Evolutionary conservation across 257 asterid species (phyloP).

Genomic region (Paulownia fortunei): DNA sequence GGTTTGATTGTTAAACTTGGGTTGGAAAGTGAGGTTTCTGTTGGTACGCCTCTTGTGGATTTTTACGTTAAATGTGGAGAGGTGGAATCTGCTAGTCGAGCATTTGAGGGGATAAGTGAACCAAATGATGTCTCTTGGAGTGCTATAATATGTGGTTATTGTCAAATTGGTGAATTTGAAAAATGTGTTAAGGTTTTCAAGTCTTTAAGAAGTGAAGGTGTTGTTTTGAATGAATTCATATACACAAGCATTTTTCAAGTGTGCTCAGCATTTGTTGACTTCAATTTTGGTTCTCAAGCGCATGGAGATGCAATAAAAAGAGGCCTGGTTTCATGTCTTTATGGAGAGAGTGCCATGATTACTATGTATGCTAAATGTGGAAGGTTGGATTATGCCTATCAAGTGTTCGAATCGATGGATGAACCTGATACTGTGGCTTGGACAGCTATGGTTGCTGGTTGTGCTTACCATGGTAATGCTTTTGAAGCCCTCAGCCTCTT

Average conservation of each 20-base stretch:
- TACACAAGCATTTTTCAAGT: slow-evolving; percentile 64
- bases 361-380: slow-evolving; percentile 69
- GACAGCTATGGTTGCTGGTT: slow-evolving; percentile 62
- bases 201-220: slow-evolving; percentile 47
- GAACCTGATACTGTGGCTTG: slow-evolving; percentile 57
- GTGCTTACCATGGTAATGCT: slow-evolving; percentile 58
- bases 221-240: slow-evolving; percentile 47
- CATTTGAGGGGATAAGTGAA: slow-evolving; percentile 47
- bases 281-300: slow-evolving; percentile 56
- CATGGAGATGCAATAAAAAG: slow-evolving; percentile 59
- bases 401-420: slow-evolving; percentile 44
- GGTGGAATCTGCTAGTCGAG: slow-evolving; percentile 46
- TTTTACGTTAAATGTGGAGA: slow-evolving; percentile 53
- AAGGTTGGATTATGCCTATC: slow-evolving; percentile 46
- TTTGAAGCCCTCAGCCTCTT: slow-evolving; percentile 50
- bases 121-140: slow-evolving; percentile 74
- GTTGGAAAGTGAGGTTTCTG: slow-evolving; percentile 47
- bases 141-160: slow-evolving; percentile 57
- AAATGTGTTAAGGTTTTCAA: slow-evolving; percentile 47
- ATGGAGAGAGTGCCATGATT: slow-evolving; percentile 54
- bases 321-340: slow-evolving; percentile 43
- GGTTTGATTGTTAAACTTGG: slow-evolving; percentile 48
- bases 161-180: slow-evolving; percentile 52
- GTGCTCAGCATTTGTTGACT: slow-evolving; percentile 51
- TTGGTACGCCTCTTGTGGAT: slow-evolving; percentile 65